Percentiles rank a stretch among this genome's conserved stretches.
Evolutionary conservation across 2,329 filamentous ascomycete species (phyloP).

Genomic region (Endocalyx cinctus): DNA sequence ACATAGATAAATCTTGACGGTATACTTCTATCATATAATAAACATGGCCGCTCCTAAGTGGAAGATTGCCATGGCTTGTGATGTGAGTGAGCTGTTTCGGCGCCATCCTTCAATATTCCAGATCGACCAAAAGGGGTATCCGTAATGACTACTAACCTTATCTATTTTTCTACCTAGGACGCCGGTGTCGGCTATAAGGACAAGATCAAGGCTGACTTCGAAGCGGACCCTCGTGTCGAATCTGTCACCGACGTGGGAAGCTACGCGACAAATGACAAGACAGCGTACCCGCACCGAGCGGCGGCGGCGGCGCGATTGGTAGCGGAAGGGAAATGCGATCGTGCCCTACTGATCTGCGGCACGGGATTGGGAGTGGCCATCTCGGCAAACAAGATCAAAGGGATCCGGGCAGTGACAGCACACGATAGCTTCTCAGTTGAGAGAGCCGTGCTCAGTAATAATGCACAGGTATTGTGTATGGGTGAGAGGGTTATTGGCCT

Average conservation of each 20-base stretch:
- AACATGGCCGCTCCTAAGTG: conserved; percentile 42
- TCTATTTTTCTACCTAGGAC: no score
- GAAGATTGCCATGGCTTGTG: conserved; percentile 50
- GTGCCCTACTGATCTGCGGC: conserved; percentile 78
- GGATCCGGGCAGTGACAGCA: conserved; percentile 81
- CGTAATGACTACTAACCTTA: no score
- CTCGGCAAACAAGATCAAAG: conserved; percentile 81
- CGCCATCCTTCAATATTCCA: not conserved
- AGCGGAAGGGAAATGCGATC: conserved; percentile 61
- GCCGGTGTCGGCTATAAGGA: conserved; percentile 77
- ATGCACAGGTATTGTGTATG: conserved; percentile 83
- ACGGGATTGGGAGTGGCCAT: conserved; percentile 86
- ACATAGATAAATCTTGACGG: no score
- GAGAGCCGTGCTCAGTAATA: conserved; percentile 74
- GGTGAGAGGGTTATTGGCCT: conserved; percentile 79
- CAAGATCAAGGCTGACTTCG: conserved; percentile 68
- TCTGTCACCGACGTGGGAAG: conserved; percentile 73
- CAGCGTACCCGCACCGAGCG: conserved; percentile 75
- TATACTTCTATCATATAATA: no score
- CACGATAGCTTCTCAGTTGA: conserved; percentile 85
- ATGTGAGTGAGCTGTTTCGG: conserved; percentile 36
- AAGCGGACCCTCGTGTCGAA: conserved; percentile 60
- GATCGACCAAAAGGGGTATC: no score
- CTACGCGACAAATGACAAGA: conserved; percentile 62
- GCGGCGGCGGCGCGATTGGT: conserved; percentile 65